These are phyloP conservation scores for Xylaria hypoxylon DNA, from an alignment of 2,329 filamentous ascomycete genomes.

Conservation along the genomic window DNA sequence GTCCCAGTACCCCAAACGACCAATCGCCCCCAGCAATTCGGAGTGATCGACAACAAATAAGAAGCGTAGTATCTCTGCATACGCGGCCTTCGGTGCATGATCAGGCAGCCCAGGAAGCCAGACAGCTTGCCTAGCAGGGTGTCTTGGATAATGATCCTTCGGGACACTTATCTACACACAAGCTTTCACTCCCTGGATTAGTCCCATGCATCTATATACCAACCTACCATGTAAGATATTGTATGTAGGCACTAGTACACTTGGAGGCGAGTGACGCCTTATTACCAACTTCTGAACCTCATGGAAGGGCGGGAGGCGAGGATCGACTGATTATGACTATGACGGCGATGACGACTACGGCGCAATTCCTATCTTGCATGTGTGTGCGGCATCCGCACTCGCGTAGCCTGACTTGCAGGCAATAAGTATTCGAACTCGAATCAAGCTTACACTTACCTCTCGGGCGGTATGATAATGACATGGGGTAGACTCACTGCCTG, in stretches of 20 bases:
- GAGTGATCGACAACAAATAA: constrained; percentile 11
- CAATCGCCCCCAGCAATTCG: not conserved
- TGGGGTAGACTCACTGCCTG: not conserved
- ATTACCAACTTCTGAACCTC: constrained; percentile 4
- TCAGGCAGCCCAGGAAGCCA: constrained; percentile 12
- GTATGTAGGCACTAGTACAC: not conserved
- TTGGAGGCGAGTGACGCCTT: not conserved
- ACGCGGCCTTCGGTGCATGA: constrained; percentile 19
- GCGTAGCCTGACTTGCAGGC: constrained; percentile 20
- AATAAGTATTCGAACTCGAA: constrained; percentile 17
- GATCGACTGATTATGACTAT: constrained; percentile 11
- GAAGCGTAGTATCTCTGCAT: constrained; percentile 6
- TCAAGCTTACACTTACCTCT: constrained; percentile 20
- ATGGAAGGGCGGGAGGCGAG: constrained; percentile 17
- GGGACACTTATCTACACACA: not conserved
- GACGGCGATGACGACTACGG: constrained; percentile 29
- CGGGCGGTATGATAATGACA: constrained; percentile 2
- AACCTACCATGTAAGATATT: no score
- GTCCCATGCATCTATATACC: constrained; percentile 27
- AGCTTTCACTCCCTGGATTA: constrained; percentile 14
- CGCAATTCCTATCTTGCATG: constrained; percentile 32
- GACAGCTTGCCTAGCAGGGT: constrained; percentile 3
- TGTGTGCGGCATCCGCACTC: constrained; percentile 9
- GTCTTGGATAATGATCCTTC: constrained; percentile 20
- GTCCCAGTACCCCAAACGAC: not conserved